Conservation (phyloP, 2,329 filamentous ascomycete species). For the Clarireedia paspali region DNA sequence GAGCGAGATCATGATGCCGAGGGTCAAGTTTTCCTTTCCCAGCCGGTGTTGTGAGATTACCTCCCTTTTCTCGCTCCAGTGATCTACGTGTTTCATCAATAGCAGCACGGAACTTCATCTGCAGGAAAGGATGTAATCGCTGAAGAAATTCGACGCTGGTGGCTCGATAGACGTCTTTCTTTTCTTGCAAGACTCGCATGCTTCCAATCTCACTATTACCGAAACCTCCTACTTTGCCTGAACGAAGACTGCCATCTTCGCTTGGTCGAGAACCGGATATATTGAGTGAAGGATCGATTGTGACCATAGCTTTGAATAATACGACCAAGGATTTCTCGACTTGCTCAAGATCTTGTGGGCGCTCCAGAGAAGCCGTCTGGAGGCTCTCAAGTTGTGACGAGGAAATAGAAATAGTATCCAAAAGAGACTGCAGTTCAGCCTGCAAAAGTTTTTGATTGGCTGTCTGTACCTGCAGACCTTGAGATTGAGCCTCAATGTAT, state of each 20-base stretch:
- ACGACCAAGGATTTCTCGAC: constrained; percentile 72
- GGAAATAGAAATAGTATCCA: constrained; percentile 87
- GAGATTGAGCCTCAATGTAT: constrained; percentile 94
- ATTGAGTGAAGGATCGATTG: constrained; percentile 78
- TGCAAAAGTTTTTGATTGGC: constrained; percentile 90
- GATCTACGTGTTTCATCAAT: constrained; percentile 62
- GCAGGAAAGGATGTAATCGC: constrained; percentile 75
- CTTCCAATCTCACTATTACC: constrained; percentile 52
- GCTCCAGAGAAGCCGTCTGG: constrained; percentile 64
- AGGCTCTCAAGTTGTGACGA: constrained; percentile 67
- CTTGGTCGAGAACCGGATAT: constrained; percentile 33
- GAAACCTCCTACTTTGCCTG: constrained; percentile 35
- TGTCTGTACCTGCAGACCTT: constrained; percentile 93
- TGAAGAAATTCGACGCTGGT: constrained; percentile 72
- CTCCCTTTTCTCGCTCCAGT: constrained; percentile 41
- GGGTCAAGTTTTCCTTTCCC: constrained; percentile 58
- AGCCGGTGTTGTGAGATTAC: constrained; percentile 41
- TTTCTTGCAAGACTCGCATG: constrained; percentile 92
- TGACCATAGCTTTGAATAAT: constrained; percentile 86
- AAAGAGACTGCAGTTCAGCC: constrained; percentile 78
- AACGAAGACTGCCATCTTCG: constrained; percentile 28
- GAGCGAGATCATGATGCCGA: constrained; percentile 61
- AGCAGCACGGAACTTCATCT: constrained; percentile 68
- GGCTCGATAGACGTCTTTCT: constrained; percentile 78
- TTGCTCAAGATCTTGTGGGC: constrained; percentile 60